Base-by-base conservation (phyloP, 768 basidiomycete genomes). In the Leccinum subgranulosum region DNA sequence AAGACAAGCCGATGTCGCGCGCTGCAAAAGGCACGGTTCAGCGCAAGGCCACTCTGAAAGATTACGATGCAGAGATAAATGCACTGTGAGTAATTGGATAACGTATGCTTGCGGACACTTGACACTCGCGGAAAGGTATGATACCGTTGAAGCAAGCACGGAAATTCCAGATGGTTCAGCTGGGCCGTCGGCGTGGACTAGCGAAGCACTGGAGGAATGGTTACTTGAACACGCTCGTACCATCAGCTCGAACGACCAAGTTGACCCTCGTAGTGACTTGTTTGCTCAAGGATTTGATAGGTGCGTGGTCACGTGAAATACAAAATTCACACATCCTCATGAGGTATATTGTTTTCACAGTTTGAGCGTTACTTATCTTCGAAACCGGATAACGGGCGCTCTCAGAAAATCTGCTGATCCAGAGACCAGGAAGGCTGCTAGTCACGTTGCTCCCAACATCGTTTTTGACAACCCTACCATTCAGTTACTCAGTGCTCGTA, bases 61-160 rank as follows among this genome's bases (percentile, higher is more conserved):
- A 66, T 0, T 85, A 84, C 57, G 68, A 68, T 4, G 51, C 67
- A 8, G 81, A 84, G 52, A 84, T 85, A 28, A 72, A 81, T 25
- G 64, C 64, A 19, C 47, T 84, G 77, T 83, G 66, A 64, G 73
- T 63, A 2, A 1, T 47, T 1, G 2, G 11, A 15, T 10, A 1
- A 14, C 1, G 6, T 36, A 1, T 39, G 9, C 14, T 4, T 3
- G 14, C 10, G 36, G 36, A 3, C 3, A 12, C 7, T 19, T 46
- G 0, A 47, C 4, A 12, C 4, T 33, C 2, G 4, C 0, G 3
- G 2, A 23, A 51, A 77, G 75, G 53, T 77, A 77, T 39, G 63
- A 66, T 7, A 61, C 61, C 0, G 68, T 77, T 3, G 75, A 73
- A 28, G 66, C 66, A 4, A 71, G 68, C 19, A 33, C 47, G 3